Percentiles rank a stretch among this genome's conserved stretches.
Conservation (phyloP, 805 yeast genomes). For the Lachancea cidri region DNA sequence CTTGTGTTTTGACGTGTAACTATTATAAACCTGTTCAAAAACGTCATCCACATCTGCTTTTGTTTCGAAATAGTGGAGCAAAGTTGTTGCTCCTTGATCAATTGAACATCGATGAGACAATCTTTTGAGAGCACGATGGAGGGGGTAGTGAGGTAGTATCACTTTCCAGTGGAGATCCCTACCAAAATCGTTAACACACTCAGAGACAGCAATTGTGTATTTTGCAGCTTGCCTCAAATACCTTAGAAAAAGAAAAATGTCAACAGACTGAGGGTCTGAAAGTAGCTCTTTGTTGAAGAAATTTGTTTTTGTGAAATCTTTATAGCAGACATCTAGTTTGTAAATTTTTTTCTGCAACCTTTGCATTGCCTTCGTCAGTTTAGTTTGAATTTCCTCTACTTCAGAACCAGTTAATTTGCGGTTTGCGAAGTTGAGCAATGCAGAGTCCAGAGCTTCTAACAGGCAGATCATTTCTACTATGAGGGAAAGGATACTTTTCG, state of each 20-base stretch:
- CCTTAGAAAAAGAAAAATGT: constrained; percentile 37
- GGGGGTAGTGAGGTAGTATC: constrained; percentile 36
- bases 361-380: constrained; percentile 14
- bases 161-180: constrained; percentile 33
- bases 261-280: constrained; percentile 33
- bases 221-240: constrained; percentile 40
- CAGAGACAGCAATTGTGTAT: constrained; percentile 25
- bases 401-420: neutral
- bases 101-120: constrained; percentile 39
- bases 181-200: constrained; percentile 23
- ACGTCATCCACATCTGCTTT: constrained; percentile 43
- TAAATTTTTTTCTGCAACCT: constrained; percentile 29
- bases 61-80: constrained; percentile 39
- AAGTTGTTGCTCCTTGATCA: constrained; percentile 45
- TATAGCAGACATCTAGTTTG: constrained; percentile 34
- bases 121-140: constrained; percentile 37
- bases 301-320: constrained; percentile 33
- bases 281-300: constrained; percentile 35
- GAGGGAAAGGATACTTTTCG: constrained; percentile 26
- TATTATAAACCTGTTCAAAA: constrained; percentile 40
- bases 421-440: neutral
- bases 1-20: constrained; percentile 39
- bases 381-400: constrained; percentile 4
- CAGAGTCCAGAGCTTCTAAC: constrained; percentile 18
- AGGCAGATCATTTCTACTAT: constrained; percentile 31